Percentiles rank a stretch among this genome's conserved stretches.
Conservation (phyloP, 768 basidiomycete species). For the Termitomyces sp. region DNA sequence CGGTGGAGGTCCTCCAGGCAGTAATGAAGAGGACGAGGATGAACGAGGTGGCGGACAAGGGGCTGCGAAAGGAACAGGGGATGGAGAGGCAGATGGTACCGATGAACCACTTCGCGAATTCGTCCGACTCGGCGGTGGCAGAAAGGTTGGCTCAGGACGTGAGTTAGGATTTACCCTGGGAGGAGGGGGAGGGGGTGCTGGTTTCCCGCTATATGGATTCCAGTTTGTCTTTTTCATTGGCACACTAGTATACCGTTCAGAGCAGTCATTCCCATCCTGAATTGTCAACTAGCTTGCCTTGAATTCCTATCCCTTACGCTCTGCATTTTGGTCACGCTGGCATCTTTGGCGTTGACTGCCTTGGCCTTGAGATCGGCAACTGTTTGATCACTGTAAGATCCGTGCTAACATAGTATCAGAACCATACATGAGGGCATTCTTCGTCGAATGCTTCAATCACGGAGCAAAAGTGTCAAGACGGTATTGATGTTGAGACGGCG, state of each 20-base stretch:
- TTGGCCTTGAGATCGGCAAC: constrained; percentile 65
- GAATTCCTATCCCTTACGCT: constrained; percentile 52
- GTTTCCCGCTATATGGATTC: constrained; percentile 54
- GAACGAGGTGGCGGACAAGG: constrained; percentile 14
- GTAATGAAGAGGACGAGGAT: not conserved
- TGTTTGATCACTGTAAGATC: constrained; percentile 17
- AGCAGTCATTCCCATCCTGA: not conserved
- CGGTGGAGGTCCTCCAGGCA: constrained; percentile 22
- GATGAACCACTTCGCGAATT: constrained; percentile 6
- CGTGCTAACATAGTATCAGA: not conserved
- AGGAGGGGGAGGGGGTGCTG: constrained; percentile 45
- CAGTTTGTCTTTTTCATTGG: constrained; percentile 60
- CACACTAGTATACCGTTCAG: constrained; percentile 26
- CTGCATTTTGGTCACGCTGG: constrained; percentile 43
- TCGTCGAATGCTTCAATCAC: too few relatives aligned
- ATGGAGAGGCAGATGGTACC: constrained; percentile 11
- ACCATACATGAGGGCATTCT: constrained; percentile 28
- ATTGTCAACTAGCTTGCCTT: constrained; percentile 25
- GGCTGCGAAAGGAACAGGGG: constrained; percentile 4
- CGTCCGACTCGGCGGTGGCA: constrained; percentile 16
- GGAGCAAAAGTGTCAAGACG: not conserved
- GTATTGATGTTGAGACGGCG: not conserved
- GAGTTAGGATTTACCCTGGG: constrained; percentile 27
- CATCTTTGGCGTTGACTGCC: constrained; percentile 57
- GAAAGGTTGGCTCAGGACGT: constrained; percentile 20